These are phyloP conservation scores for Cucurbita maxima DNA, from an alignment of 306 rosid species.

Conservation along the genomic window DNA sequence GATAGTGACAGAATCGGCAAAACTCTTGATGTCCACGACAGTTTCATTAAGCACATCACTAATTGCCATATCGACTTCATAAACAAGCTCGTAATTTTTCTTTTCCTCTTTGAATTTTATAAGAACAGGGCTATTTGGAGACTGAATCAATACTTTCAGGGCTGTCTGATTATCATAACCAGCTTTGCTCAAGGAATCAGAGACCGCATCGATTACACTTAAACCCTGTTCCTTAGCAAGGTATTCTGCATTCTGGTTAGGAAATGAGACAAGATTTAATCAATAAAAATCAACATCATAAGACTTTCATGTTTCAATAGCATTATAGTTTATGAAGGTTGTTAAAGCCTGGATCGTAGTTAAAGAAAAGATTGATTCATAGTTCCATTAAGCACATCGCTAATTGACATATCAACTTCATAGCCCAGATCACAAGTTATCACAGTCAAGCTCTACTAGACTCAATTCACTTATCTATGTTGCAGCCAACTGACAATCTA, in stretches of 20 bases:
- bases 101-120: slow-evolving; percentile 35
- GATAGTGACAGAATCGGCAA: slow-evolving; percentile 58
- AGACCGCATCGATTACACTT: slow-evolving; percentile 41
- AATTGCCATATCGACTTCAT: slow-evolving; percentile 41
- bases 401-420: slow-evolving; percentile 36
- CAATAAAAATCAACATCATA: background rate
- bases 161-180: slow-evolving; percentile 41
- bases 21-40: slow-evolving; percentile 37
- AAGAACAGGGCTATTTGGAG: slow-evolving; percentile 61
- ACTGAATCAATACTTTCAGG: slow-evolving; percentile 58
- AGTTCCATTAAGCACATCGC: slow-evolving; percentile 30
- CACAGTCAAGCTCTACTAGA: background rate
- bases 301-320: background rate
- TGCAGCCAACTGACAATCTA: background rate
- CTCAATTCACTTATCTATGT: background rate
- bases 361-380: background rate
- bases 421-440: slow-evolving; percentile 7
- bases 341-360: background rate
- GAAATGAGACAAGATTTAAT: background rate
- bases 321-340: background rate
- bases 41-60: slow-evolving; percentile 31
- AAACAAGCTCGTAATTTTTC: slow-evolving; percentile 46
- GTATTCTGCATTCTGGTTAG: slow-evolving; percentile 64
- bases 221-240: slow-evolving; percentile 39
- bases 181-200: slow-evolving; percentile 41